phyloP scores from a whole-genome alignment of 306 rosid genomes.

The Lagenaria siceraria region DNA sequence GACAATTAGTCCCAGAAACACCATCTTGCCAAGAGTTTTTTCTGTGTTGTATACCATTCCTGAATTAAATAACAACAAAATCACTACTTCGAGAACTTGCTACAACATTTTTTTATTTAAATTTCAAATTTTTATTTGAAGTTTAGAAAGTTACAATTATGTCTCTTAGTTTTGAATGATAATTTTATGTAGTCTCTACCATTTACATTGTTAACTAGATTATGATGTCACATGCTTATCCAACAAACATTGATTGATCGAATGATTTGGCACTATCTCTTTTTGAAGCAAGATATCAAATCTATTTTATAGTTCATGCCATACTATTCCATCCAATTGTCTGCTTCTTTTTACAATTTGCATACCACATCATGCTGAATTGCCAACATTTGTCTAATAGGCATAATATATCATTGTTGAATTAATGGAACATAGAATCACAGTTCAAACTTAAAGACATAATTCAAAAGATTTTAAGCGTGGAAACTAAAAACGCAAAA shows the following conservation, averaged over 20 bases:
- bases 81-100: neutral
- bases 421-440: neutral
- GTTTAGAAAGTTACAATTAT: neutral
- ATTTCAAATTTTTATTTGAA: neutral
- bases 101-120: neutral
- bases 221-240: neutral
- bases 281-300: neutral
- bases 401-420: neutral
- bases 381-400: neutral
- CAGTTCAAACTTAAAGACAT: neutral
- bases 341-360: neutral
- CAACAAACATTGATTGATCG: neutral
- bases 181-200: neutral
- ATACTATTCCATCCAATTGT: neutral
- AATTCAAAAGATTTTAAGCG: neutral
- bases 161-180: neutral
- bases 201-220: neutral
- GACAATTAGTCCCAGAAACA: constrained; percentile 87
- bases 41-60: constrained; percentile 80
- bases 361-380: neutral
- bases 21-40: constrained; percentile 96
- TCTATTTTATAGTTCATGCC: neutral
- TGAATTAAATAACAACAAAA: constrained; percentile 22
- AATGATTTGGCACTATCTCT: neutral
- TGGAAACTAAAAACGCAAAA: neutral